A percentile compares a stretch with the other conserved stretches of the same genome.
phyloP scores from a whole-genome alignment of 257 asterid species.

The Nicotiana attenuata region DNA sequence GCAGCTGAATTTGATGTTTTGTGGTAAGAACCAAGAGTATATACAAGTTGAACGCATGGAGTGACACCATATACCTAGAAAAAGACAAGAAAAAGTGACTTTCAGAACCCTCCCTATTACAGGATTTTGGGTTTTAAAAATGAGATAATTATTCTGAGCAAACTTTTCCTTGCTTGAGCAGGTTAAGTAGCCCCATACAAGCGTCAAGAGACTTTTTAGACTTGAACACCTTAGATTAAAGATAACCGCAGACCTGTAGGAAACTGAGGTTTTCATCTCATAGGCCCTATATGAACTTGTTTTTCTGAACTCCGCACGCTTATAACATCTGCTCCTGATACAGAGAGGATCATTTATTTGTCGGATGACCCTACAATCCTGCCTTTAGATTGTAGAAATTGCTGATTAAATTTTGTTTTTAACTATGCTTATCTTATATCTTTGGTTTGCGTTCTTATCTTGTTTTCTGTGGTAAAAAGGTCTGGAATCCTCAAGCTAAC shows the following conservation, averaged over 20 bases:
- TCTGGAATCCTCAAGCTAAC: slow-evolving; percentile 77
- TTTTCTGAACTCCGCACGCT: neutral
- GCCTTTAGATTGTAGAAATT: neutral
- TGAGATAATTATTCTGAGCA: neutral
- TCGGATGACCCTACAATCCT: neutral
- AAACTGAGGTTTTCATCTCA: neutral
- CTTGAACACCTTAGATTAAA: neutral
- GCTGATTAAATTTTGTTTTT: neutral
- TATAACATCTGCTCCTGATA: neutral
- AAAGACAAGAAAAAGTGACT: neutral
- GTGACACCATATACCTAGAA: neutral
- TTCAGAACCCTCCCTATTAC: neutral
- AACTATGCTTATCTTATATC: neutral
- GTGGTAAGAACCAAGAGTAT: neutral
- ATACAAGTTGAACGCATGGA: neutral
- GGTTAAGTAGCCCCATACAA: neutral
- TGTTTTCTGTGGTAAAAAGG: slow-evolving; percentile 37
- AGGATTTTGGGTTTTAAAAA: neutral
- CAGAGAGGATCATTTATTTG: neutral
- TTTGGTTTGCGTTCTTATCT: slow-evolving; percentile 6
- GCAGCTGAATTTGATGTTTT: neutral
- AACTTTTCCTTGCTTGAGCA: neutral
- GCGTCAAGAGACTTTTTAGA: neutral
- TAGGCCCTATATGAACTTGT: neutral
- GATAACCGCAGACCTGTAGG: neutral